phyloP scores from a whole-genome alignment of 192 early-diverging fungal species.

The Linderina pennispora region DNA sequence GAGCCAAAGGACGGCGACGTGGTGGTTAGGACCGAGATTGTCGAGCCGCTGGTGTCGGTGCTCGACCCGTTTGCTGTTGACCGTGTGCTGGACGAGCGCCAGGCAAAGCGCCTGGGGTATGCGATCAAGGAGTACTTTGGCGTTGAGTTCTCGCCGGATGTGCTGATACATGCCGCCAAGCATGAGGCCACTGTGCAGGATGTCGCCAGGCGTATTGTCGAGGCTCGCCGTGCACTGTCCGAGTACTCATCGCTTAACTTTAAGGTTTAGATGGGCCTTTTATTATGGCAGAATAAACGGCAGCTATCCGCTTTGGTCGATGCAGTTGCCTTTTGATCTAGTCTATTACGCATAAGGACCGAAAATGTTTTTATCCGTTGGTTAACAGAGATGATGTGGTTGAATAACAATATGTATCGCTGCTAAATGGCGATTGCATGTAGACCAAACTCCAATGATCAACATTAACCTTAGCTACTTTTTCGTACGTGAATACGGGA shows the following conservation, averaged over 20 bases:
- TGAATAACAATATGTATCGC: no score
- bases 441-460: no score
- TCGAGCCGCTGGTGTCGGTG: constrained; percentile 36
- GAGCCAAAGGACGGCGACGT: constrained; percentile 8
- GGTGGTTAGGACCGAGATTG: constrained; percentile 30
- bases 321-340: no score
- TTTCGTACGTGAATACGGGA: no score
- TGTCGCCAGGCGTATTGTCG: constrained; percentile 48
- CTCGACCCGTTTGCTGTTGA: constrained; percentile 30
- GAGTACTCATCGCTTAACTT: constrained; percentile 41
- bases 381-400: no score
- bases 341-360: no score
- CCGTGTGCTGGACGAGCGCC: constrained; percentile 46
- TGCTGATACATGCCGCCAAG: constrained; percentile 44
- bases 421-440: no score
- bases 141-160: constrained; percentile 71
- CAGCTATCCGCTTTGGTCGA: neutral
- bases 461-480: no score
- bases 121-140: constrained; percentile 77
- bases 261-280: no score
- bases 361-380: no score
- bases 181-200: constrained; percentile 43
- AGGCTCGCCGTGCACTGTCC: constrained; percentile 52
- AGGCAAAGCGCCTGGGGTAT: constrained; percentile 71
- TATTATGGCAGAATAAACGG: no score